Evolutionary conservation across 148 eudicot genomes (phyloP).

Genomic region (Rhododendron kiyosumense): DNA sequence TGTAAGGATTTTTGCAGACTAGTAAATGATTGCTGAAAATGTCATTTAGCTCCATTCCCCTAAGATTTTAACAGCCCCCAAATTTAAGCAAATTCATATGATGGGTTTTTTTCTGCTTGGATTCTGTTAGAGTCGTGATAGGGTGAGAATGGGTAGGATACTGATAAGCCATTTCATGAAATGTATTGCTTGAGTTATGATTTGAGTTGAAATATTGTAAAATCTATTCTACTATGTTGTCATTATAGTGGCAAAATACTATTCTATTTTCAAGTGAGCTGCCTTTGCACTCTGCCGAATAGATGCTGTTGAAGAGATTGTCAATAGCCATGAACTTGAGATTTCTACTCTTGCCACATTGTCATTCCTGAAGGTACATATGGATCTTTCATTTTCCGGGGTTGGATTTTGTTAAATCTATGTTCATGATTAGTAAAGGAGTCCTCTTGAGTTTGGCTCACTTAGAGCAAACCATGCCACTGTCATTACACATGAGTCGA

Average conservation of each 20-base stretch:
- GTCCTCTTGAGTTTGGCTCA: background rate
- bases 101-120: background rate
- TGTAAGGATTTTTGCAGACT: background rate
- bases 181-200: background rate
- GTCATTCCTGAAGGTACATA: constrained; percentile 55
- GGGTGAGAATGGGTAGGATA: background rate
- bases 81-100: background rate
- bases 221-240: background rate
- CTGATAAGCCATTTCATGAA: background rate
- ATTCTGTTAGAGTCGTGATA: background rate
- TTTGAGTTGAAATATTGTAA: background rate
- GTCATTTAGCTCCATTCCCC: background rate
- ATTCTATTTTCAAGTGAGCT: constrained; percentile 47
- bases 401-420: background rate
- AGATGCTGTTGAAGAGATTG: constrained; percentile 35
- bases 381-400: background rate
- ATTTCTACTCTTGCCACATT: constrained; percentile 66
- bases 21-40: background rate
- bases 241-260: background rate
- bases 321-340: constrained; percentile 47
- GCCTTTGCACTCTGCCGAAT: constrained; percentile 72
- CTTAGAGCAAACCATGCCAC: background rate
- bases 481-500: too few species aligned
- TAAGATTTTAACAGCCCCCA: background rate
- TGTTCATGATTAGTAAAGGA: background rate